These are phyloP conservation scores for Davidsoniella eucalypti DNA, from an alignment of 2,329 filamentous ascomycete genomes.

Conservation along the genomic window DNA sequence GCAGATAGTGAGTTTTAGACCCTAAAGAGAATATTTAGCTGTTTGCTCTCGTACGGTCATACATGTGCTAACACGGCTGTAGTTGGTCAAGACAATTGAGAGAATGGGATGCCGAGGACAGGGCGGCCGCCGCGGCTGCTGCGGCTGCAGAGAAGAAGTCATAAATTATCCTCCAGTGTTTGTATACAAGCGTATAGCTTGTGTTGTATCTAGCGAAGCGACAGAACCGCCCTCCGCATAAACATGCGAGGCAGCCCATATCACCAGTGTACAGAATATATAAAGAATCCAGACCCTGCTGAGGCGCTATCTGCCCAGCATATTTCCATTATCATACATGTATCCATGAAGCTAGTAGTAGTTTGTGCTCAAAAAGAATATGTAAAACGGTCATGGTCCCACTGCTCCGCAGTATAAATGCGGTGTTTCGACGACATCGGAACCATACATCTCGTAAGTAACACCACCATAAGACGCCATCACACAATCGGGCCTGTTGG, in stretches of 20 bases:
- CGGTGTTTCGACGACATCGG: too few relatives aligned
- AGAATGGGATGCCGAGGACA: constrained; percentile 29
- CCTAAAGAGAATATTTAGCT: neutral
- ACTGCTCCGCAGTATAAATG: too few relatives aligned
- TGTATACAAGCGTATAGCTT: too few relatives aligned
- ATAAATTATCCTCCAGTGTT: neutral
- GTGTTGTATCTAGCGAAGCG: too few relatives aligned
- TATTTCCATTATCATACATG: too few relatives aligned
- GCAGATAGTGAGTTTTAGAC: constrained; percentile 53
- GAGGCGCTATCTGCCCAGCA: too few relatives aligned
- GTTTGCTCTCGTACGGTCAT: neutral
- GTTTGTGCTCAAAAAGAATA: too few relatives aligned
- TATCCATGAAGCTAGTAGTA: too few relatives aligned
- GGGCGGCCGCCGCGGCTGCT: constrained; percentile 19
- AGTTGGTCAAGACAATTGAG: constrained; percentile 32
- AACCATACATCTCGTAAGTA: too few relatives aligned
- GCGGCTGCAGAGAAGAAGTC: constrained; percentile 16
- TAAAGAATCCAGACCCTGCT: too few relatives aligned
- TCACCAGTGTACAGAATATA: neutral
- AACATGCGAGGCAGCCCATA: neutral
- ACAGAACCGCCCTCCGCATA: too few relatives aligned
- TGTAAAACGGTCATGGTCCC: too few relatives aligned
- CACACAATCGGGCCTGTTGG: neutral
- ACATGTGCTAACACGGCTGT: neutral
- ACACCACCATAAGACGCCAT: neutral